Percentiles rank a stretch among this genome's conserved stretches.
Evolutionary conservation across 768 basidiomycete species (phyloP).

Genomic region (Amanita fuliginea): DNA sequence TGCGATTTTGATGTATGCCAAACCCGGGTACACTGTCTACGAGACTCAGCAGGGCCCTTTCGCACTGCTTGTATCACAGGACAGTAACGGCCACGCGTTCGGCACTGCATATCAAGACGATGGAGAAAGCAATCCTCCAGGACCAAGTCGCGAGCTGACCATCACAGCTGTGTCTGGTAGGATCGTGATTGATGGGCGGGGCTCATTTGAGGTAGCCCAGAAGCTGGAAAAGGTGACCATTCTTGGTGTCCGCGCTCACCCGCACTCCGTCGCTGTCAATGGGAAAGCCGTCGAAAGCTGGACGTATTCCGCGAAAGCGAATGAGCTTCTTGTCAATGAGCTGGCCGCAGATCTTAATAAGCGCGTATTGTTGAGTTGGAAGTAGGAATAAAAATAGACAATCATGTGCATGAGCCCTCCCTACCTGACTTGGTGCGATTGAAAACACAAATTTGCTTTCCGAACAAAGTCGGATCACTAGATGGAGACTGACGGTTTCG

Average conservation of each 20-base stretch:
- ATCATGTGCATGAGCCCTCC: too few relatives aligned
- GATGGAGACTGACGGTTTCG: too few relatives aligned
- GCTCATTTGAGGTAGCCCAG: conserved; percentile 33
- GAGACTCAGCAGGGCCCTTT: conserved; percentile 57
- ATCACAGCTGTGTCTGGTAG: conserved; percentile 26
- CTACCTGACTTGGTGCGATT: too few relatives aligned
- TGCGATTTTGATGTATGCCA: conserved; percentile 49
- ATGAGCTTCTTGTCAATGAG: conserved; percentile 29
- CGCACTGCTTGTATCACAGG: conserved; percentile 48
- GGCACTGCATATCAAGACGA: conserved; percentile 65
- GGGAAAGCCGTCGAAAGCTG: conserved; percentile 22
- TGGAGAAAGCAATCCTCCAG: conserved; percentile 50
- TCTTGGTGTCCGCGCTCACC: conserved; percentile 38
- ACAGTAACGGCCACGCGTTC: conserved; percentile 33
- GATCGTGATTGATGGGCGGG: conserved; percentile 27
- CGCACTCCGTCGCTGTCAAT: conserved; percentile 27
- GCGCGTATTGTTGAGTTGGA: conserved; percentile 16
- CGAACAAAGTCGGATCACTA: too few relatives aligned
- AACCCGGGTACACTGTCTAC: conserved; percentile 56
- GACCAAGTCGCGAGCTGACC: conserved; percentile 35
- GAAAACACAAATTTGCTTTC: too few relatives aligned
- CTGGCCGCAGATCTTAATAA: conserved; percentile 33
- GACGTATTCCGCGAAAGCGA: conserved; percentile 26
- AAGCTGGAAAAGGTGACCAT: conserved; percentile 42
- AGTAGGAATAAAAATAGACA: conserved; percentile 4